Evolutionary conservation across 2,329 filamentous ascomycete genomes (phyloP).

Genomic region (Trichoderma harzianum): DNA sequence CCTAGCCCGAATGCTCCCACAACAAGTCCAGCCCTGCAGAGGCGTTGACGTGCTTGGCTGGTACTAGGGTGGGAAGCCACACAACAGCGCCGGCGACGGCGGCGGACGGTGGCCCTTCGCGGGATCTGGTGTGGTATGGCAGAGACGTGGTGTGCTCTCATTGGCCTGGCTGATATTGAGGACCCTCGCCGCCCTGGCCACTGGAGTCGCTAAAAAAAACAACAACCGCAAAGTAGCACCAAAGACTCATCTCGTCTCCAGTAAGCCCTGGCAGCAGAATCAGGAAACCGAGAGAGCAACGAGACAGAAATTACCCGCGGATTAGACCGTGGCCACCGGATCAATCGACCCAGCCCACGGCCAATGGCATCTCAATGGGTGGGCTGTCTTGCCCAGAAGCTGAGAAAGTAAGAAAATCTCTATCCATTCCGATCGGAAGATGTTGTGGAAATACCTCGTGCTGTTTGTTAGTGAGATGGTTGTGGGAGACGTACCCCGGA

Average conservation of each 20-base stretch:
- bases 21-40: conserved; percentile 8
- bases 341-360: background rate
- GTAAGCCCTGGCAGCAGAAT: conserved; percentile 13
- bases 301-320: background rate
- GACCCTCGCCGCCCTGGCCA: conserved; percentile 20
- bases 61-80: conserved; percentile 12
- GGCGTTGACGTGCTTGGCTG: conserved; percentile 18
- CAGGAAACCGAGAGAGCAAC: conserved; percentile 4
- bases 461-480: background rate
- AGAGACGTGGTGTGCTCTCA: conserved; percentile 37
- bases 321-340: background rate
- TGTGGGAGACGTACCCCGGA: background rate
- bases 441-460: background rate
- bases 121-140: conserved; percentile 25
- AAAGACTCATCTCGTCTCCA: conserved; percentile 14
- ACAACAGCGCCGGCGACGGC: conserved; percentile 11
- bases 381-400: background rate
- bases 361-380: background rate
- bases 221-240: conserved; percentile 11
- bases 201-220: conserved; percentile 17
- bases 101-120: conserved; percentile 24
- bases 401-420: background rate
- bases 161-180: conserved; percentile 27
- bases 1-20: background rate
- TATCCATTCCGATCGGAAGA: background rate